A percentile compares a stretch with the other conserved stretches of the same genome.
Evolutionary conservation across 768 basidiomycete genomes (phyloP).

Genomic region (Pleurotus djamor): DNA sequence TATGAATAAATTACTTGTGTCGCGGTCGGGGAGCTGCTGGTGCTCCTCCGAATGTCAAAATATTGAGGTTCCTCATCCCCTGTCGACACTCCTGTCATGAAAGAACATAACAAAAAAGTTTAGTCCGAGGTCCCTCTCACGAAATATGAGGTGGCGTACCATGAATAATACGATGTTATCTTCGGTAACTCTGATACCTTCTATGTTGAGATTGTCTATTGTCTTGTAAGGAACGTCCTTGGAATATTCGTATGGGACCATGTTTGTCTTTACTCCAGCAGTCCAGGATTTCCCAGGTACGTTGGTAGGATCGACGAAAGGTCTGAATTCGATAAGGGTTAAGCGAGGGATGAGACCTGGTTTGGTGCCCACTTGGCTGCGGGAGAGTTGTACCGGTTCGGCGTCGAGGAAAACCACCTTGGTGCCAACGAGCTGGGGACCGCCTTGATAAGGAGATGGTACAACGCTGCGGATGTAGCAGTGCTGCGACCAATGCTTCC

Average conservation of each 20-base stretch:
- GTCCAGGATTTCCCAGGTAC: constrained; percentile 33
- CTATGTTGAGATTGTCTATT: constrained; percentile 41
- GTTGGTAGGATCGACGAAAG: constrained; percentile 32
- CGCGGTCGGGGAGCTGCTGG: neutral
- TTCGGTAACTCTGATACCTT: constrained; percentile 54
- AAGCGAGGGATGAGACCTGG: constrained; percentile 19
- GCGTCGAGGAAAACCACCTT: constrained; percentile 45
- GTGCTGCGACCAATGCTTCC: constrained; percentile 55
- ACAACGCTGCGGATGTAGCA: constrained; percentile 43
- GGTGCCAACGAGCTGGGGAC: constrained; percentile 43
- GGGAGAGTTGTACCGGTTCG: constrained; percentile 20
- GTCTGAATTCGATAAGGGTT: constrained; percentile 42
- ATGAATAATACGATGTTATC: constrained; percentile 59
- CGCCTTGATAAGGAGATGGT: constrained; percentile 25
- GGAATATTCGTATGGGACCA: constrained; percentile 38
- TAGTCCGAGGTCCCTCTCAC: neutral
- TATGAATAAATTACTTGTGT: neutral
- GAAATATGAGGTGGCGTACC: constrained; percentile 28
- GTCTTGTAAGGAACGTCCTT: constrained; percentile 43
- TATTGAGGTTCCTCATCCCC: constrained; percentile 37
- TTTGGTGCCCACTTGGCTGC: constrained; percentile 17
- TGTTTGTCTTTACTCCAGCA: constrained; percentile 34
- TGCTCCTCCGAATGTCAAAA: constrained; percentile 44
- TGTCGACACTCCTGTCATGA: constrained; percentile 32
- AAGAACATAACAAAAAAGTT: neutral